Base-by-base conservation (phyloP, 2,329 filamentous ascomycete species). In the Colletotrichum noveboracense region DNA sequence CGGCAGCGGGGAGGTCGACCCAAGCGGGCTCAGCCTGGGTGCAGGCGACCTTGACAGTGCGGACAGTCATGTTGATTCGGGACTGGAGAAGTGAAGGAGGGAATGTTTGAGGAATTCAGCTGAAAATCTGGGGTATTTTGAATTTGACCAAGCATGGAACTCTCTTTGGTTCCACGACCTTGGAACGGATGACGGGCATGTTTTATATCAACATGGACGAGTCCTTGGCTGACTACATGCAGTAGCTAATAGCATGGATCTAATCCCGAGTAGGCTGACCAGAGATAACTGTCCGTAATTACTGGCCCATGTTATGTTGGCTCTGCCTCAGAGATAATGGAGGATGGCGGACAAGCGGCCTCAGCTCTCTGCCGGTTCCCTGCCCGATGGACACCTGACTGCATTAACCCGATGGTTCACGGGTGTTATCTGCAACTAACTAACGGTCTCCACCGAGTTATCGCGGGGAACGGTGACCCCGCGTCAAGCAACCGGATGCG, bases 1-100 rank as follows among this genome's bases (percentile, higher is more conserved):
- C 88, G 3, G 87, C 85, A 0, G 81, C 88, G 9, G 87, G 83
- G 3, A 93, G 86, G 78, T 93, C 89, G 9, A 93, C 85, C 91
- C 91, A 93, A 2, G 85, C 87, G 0, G 91, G 90, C 80, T 93
- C 91, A 7, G 88, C 87, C 79, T 93, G 91, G 1, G 89, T 87
- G 14, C 89, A 89, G 32, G 87, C 89, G 7, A 90, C 87, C 38
- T 82, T 74, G 16, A 79, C 76, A 14, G 26, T 76, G 9, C 55
- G 38, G 36, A 5, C 26, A 16, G 70, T 6, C 65, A 69, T 74
- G 34, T 6, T 66, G 55, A 8, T 70, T 26, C n/a, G 26, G 28
- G 32, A 7, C 4, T 7, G 21, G 56, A 18, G 26, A n/a, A 61
- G n/a, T 61, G 58, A 34, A 32, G 28, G 21, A 58, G 14, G 26